phyloP scores from a whole-genome alignment of 78 protist species.

The Dictyostelium discoideum region DNA sequence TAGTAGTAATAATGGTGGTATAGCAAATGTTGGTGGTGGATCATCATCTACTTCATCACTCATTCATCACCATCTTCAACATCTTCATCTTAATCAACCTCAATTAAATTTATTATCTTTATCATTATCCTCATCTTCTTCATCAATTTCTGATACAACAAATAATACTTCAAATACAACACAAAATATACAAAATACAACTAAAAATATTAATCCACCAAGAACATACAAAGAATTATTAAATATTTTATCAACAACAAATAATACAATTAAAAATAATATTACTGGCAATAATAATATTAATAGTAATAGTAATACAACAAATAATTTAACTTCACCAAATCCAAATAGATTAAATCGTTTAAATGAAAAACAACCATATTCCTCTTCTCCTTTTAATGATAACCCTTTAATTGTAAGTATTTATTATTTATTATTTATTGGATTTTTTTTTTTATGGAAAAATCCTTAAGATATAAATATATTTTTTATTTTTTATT shows the following conservation, averaged over 20 bases:
- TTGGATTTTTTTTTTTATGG: neutral
- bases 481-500: too few species aligned
- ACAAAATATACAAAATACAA: neutral
- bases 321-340: neutral
- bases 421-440: neutral
- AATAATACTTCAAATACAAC: neutral
- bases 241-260: neutral
- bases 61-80: neutral
- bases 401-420: conserved; percentile 8
- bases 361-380: neutral
- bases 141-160: neutral
- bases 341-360: neutral
- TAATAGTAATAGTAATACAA: neutral
- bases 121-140: neutral
- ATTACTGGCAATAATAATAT: neutral
- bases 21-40: neutral
- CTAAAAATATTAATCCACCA: conserved; percentile 9
- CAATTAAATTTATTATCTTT: neutral
- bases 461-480: neutral
- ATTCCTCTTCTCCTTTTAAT: neutral
- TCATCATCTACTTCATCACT: neutral
- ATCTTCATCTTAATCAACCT: neutral
- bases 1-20: neutral
- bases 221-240: conserved; percentile 55
- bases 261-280: neutral